Conservation (phyloP, 225 moss, liverwort and hornwort species). For the Rhytidiadelphus loreus region DNA sequence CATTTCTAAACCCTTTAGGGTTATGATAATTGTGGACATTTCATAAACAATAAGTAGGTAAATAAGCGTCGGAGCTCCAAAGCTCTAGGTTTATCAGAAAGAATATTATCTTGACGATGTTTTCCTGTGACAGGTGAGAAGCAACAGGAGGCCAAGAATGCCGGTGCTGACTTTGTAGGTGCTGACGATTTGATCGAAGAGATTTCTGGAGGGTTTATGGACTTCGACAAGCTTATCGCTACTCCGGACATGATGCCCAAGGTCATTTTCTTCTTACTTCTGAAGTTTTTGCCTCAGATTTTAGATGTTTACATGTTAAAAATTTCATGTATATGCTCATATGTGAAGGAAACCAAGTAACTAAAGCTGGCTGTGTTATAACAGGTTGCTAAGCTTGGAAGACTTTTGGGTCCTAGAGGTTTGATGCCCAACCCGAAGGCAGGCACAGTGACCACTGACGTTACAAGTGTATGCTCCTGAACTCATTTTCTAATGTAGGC, state of each 20-base stretch:
- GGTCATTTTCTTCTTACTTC: conserved; percentile 18
- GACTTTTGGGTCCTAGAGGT: conserved; percentile 90
- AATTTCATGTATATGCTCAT: neutral
- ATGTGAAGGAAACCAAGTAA: neutral
- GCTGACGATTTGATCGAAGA: conserved; percentile 86
- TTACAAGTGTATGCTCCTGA: conserved; percentile 39
- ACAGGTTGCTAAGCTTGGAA: conserved; percentile 96
- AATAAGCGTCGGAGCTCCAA: neutral
- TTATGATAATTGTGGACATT: neutral
- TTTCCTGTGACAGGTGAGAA: conserved; percentile 63
- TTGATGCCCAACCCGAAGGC: conserved; percentile 99
- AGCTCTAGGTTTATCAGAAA: neutral
- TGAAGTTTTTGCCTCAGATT: neutral
- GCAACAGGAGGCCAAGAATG: conserved; percentile 85
- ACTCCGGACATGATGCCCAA: conserved; percentile 99
- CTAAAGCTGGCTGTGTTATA: neutral
- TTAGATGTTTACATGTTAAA: neutral
- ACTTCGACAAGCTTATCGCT: conserved; percentile 97
- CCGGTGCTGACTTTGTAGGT: conserved; percentile 89
- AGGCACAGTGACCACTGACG: conserved; percentile 89
- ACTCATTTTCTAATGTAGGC: neutral
- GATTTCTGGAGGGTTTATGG: conserved; percentile 77
- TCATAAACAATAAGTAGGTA: neutral
- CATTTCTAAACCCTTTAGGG: neutral
- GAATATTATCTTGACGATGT: neutral